phyloP scores from a whole-genome alignment of 805 yeast species.

The Metschnikowia dekortorum region DNA sequence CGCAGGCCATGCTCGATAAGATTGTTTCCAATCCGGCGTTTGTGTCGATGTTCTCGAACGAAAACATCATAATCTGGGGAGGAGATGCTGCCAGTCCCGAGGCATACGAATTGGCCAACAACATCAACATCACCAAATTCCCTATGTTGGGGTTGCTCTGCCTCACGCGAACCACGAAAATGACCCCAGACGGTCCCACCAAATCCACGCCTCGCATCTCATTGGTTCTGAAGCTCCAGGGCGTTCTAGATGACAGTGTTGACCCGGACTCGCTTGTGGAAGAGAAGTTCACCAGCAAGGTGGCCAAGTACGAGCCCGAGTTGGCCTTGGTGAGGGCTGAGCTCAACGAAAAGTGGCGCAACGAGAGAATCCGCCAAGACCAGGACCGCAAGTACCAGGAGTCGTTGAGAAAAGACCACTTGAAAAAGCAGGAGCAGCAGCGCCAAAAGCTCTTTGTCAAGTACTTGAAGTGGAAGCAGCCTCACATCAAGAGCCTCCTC shows the following conservation, averaged over 20 bases:
- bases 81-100: slow-evolving; percentile 81
- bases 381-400: slow-evolving; percentile 77
- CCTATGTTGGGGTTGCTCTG: slow-evolving; percentile 83
- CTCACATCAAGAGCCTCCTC: slow-evolving; percentile 25
- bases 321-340: slow-evolving; percentile 59
- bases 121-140: slow-evolving; percentile 62
- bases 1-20: slow-evolving; percentile 46
- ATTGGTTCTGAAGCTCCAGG: slow-evolving; percentile 60
- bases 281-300: slow-evolving; percentile 39
- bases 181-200: slow-evolving; percentile 55
- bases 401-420: slow-evolving; percentile 64
- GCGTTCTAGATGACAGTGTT: slow-evolving; percentile 45
- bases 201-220: slow-evolving; percentile 55
- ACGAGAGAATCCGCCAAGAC: slow-evolving; percentile 56
- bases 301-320: slow-evolving; percentile 57
- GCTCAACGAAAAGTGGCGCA: slow-evolving; percentile 53
- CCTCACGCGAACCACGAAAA: slow-evolving; percentile 50
- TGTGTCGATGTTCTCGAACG: slow-evolving; percentile 29
- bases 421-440: slow-evolving; percentile 33
- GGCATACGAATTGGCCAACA: slow-evolving; percentile 76
- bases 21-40: slow-evolving; percentile 52
- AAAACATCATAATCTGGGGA: slow-evolving; percentile 72
- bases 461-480: slow-evolving; percentile 28
- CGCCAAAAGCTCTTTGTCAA: slow-evolving; percentile 33
- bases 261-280: slow-evolving; percentile 29